These are phyloP conservation scores for Collybia mongolica DNA, from an alignment of 768 basidiomycete species.

Conservation along the genomic window DNA sequence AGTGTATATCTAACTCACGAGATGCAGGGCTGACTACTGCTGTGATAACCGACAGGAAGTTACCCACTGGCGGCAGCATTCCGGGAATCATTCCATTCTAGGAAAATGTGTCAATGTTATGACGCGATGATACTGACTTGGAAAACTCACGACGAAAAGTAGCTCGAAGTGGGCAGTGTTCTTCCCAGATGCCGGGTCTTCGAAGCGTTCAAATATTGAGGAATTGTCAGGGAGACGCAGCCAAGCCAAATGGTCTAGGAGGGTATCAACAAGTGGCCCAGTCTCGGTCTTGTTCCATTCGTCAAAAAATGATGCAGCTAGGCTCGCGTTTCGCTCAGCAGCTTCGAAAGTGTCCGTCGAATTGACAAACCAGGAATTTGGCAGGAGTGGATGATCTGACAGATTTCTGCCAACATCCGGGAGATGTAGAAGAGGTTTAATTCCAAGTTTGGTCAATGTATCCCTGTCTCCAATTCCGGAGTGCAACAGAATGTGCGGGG, in stretches of 20 bases:
- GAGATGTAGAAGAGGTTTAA: constrained; percentile 15
- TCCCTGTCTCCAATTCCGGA: constrained; percentile 28
- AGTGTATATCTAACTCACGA: neutral
- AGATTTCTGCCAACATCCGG: constrained; percentile 26
- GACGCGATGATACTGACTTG: neutral
- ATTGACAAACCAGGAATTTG: constrained; percentile 19
- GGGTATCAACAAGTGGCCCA: constrained; percentile 18
- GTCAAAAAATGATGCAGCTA: neutral
- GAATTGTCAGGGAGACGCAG: constrained; percentile 20
- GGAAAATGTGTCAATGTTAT: neutral
- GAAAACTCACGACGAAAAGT: neutral
- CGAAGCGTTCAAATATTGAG: constrained; percentile 13
- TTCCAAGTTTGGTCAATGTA: constrained; percentile 12
- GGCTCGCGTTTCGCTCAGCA: neutral
- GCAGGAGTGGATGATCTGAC: constrained; percentile 21
- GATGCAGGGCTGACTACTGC: neutral
- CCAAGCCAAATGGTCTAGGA: constrained; percentile 22
- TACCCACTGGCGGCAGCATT: neutral
- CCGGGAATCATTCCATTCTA: neutral
- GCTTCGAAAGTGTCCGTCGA: constrained; percentile 7
- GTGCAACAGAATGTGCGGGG: constrained; percentile 24
- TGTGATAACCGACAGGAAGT: neutral
- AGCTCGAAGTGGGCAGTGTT: constrained; percentile 23
- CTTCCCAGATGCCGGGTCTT: constrained; percentile 22
- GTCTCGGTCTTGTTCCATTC: constrained; percentile 18